A percentile compares a stretch with the other conserved stretches of the same genome.
phyloP scores from a whole-genome alignment of 768 basidiomycete species.

The Holtermanniella nyarrowii region DNA sequence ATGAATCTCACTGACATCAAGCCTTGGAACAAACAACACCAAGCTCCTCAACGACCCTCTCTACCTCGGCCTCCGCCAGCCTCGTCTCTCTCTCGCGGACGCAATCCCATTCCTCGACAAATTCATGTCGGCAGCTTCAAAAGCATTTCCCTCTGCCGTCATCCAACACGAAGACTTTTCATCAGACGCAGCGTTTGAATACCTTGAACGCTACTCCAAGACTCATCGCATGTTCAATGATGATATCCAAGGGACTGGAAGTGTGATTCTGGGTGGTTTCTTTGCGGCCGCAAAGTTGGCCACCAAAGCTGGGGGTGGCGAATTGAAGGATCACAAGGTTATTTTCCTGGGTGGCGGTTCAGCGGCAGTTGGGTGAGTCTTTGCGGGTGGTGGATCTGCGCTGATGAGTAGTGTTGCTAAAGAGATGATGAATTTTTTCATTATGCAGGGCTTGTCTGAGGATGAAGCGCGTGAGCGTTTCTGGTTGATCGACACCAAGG shows the following conservation, averaged over 20 bases:
- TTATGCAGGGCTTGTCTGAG: slow-evolving; percentile 59
- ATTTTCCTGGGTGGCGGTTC: slow-evolving; percentile 89
- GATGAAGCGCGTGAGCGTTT: slow-evolving; percentile 68
- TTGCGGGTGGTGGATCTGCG: background rate
- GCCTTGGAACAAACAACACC: slow-evolving; percentile 82
- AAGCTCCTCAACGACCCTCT: slow-evolving; percentile 71
- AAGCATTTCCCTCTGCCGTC: slow-evolving; percentile 65
- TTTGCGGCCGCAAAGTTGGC: slow-evolving; percentile 74
- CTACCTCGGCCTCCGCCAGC: slow-evolving; percentile 74
- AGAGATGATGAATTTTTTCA: slow-evolving; percentile 80
- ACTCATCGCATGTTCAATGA: slow-evolving; percentile 78
- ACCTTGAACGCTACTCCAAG: slow-evolving; percentile 64
- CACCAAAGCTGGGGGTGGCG: slow-evolving; percentile 56
- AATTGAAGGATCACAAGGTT: slow-evolving; percentile 66
- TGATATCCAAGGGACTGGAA: slow-evolving; percentile 83
- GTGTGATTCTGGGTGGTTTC: slow-evolving; percentile 79
- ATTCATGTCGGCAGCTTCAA: slow-evolving; percentile 74
- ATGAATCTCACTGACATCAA: slow-evolving; percentile 43
- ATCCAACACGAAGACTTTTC: slow-evolving; percentile 85
- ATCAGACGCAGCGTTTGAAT: slow-evolving; percentile 80
- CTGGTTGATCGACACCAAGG: slow-evolving; percentile 67
- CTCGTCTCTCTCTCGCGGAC: slow-evolving; percentile 21
- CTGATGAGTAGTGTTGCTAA: slow-evolving; percentile 55
- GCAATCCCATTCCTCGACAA: slow-evolving; percentile 83
- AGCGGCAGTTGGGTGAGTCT: slow-evolving; percentile 58